phyloP scores from a whole-genome alignment of 2,329 filamentous ascomycete species.

The Aspergillus oerlinghausenensis region DNA sequence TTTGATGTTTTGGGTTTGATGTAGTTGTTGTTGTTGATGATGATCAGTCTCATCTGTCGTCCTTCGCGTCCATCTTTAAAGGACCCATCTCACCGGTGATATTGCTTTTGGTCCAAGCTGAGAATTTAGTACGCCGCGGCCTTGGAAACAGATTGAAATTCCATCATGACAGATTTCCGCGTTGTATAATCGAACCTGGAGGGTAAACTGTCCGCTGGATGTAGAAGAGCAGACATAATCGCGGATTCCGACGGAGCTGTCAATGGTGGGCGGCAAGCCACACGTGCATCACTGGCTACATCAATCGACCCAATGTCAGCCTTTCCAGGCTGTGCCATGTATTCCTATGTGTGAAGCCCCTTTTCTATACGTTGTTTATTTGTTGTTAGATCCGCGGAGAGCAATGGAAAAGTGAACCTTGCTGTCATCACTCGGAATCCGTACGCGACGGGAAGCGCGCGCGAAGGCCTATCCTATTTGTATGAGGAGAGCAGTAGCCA shows the following conservation, averaged over 20 bases:
- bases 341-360: too few relatives aligned
- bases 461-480: not conserved
- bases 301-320: too few relatives aligned
- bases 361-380: too few relatives aligned
- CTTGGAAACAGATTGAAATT: not conserved
- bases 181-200: not conserved
- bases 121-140: not conserved
- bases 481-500: not conserved
- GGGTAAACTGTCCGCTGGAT: not conserved
- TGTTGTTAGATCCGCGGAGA: too few relatives aligned
- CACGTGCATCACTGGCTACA: not conserved
- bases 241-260: not conserved
- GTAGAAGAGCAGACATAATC: not conserved
- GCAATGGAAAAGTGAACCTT: too few relatives aligned
- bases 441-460: too few relatives aligned
- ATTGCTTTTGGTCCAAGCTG: too few relatives aligned
- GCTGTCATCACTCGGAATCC: too few relatives aligned
- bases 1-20: not conserved
- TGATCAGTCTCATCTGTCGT: not conserved
- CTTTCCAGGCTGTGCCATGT: too few relatives aligned
- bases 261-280: not conserved
- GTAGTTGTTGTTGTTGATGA: not conserved
- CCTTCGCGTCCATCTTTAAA: not conserved
- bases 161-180: not conserved
- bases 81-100: too few relatives aligned